A percentile compares a stretch with the other conserved stretches of the same genome.
Conservation (phyloP, 1,284 basidiomycete species). For the Ustilago crameri region DNA sequence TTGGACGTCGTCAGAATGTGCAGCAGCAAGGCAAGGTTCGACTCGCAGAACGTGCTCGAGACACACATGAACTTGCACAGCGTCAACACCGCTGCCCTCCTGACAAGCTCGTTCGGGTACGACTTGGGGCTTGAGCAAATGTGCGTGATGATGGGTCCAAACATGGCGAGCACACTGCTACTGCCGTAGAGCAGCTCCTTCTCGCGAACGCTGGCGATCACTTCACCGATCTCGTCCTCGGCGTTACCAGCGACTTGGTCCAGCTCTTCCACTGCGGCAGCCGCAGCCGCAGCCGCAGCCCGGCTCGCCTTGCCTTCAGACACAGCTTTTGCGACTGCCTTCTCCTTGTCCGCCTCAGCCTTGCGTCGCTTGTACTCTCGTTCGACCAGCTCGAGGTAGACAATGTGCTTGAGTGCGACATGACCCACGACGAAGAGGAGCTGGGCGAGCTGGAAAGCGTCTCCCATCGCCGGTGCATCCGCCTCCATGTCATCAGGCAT, state of each 20-base stretch:
- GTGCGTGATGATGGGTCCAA: conserved; percentile 87
- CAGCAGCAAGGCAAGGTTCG: conserved; percentile 87
- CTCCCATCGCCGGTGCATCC: conserved; percentile 30
- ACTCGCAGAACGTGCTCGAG: conserved; percentile 91
- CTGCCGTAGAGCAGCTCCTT: conserved; percentile 86
- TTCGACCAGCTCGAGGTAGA: conserved; percentile 95
- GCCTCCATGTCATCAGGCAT: conserved; percentile 34
- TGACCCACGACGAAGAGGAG: conserved; percentile 94
- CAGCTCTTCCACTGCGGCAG: conserved; percentile 76
- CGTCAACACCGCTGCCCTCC: conserved; percentile 85
- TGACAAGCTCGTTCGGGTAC: conserved; percentile 81
- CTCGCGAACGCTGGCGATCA: conserved; percentile 84
- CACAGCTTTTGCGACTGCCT: conserved; percentile 50
- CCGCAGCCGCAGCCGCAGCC: conserved; percentile 46
- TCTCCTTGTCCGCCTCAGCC: conserved; percentile 78
- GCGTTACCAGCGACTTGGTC: conserved; percentile 97
- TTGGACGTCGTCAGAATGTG: conserved; percentile 90
- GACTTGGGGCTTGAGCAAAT: conserved; percentile 78
- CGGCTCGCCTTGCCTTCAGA: conserved; percentile 56
- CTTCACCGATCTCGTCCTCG: conserved; percentile 96
- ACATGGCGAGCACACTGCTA: conserved; percentile 83
- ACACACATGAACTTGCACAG: conserved; percentile 98
- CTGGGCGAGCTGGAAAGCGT: conserved; percentile 85
- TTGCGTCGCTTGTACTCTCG: conserved; percentile 96
- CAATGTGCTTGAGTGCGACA: conserved; percentile 96